These are phyloP conservation scores for Cladophialophora chaetospira DNA, from an alignment of 2,329 filamentous ascomycete species.

Conservation along the genomic window DNA sequence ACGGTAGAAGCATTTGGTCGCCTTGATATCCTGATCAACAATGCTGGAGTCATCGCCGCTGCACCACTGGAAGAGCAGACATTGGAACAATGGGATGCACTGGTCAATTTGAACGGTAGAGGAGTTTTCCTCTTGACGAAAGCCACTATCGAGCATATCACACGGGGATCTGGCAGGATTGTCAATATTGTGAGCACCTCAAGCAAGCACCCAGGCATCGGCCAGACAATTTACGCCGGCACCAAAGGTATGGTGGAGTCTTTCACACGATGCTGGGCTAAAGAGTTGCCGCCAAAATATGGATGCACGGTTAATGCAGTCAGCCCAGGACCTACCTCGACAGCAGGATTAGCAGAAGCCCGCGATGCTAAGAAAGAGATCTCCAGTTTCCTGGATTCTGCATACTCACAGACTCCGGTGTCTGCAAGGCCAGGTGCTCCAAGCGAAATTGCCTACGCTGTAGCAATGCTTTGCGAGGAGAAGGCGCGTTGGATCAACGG, in stretches of 20 bases:
- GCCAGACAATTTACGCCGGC: conserved; percentile 41
- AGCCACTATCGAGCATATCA: neutral
- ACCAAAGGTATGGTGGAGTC: conserved; percentile 46
- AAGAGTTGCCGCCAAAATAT: conserved; percentile 36
- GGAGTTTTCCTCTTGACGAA: conserved; percentile 50
- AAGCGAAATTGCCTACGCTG: conserved; percentile 52
- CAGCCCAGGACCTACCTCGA: conserved; percentile 34
- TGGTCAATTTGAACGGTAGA: conserved; percentile 49
- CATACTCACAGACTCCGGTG: conserved; percentile 49
- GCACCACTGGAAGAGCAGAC: conserved; percentile 39
- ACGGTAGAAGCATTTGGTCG: conserved; percentile 40
- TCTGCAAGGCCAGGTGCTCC: conserved; percentile 46
- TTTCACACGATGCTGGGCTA: conserved; percentile 38
- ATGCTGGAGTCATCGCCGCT: conserved; percentile 40
- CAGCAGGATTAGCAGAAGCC: conserved; percentile 39
- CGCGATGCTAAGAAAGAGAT: conserved; percentile 48
- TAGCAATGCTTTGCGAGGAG: conserved; percentile 50
- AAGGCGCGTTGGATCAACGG: conserved; percentile 54
- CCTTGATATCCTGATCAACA: conserved; percentile 49
- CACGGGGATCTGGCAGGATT: conserved; percentile 41
- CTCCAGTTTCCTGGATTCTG: no score
- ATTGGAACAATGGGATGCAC: conserved; percentile 45
- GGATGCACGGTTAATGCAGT: conserved; percentile 38
- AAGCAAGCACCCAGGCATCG: conserved; percentile 41
- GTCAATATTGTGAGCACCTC: conserved; percentile 48